Evolutionary conservation across 202 grass and related monocot species (phyloP).

Genomic region (Tripidium arundinaceum): DNA sequence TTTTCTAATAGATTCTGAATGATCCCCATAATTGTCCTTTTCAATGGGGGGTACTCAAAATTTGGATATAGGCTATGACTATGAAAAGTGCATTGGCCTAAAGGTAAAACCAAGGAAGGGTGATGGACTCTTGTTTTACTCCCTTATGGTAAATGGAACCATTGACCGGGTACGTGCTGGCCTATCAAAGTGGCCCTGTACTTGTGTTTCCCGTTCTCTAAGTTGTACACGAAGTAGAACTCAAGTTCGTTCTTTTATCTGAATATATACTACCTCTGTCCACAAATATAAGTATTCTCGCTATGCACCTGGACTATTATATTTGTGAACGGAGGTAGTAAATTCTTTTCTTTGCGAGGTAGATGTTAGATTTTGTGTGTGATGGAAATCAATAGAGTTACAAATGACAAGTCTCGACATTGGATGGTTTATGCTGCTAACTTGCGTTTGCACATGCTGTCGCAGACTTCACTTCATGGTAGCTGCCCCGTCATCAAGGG

Average conservation of each 20-base stretch:
- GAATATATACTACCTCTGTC: not conserved
- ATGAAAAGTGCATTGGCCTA: slow-evolving; percentile 88
- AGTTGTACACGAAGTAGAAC: not conserved
- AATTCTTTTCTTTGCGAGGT: not conserved
- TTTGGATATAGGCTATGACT: slow-evolving; percentile 78
- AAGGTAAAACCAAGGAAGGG: slow-evolving; percentile 92
- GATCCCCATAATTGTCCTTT: not conserved
- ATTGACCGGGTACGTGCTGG: slow-evolving; percentile 71
- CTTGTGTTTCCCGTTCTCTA: not conserved
- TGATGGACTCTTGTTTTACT: slow-evolving; percentile 96
- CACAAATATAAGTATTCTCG: not conserved
- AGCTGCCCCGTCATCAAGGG: slow-evolving; percentile 89
- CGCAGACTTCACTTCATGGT: slow-evolving; percentile 85
- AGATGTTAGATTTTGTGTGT: no score
- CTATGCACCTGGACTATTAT: not conserved
- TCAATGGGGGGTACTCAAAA: not conserved
- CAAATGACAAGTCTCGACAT: not conserved
- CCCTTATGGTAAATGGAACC: slow-evolving; percentile 81
- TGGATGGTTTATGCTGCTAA: slow-evolving; percentile 33
- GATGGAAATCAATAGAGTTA: not conserved
- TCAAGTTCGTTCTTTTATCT: not conserved
- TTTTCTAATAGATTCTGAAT: slow-evolving; percentile 5
- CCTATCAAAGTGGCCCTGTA: not conserved
- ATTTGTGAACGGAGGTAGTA: not conserved
- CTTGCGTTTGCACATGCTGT: not conserved